Base-by-base conservation (phyloP, 2,329 filamentous ascomycete genomes). In the Rhytidhysteron rufulum region DNA sequence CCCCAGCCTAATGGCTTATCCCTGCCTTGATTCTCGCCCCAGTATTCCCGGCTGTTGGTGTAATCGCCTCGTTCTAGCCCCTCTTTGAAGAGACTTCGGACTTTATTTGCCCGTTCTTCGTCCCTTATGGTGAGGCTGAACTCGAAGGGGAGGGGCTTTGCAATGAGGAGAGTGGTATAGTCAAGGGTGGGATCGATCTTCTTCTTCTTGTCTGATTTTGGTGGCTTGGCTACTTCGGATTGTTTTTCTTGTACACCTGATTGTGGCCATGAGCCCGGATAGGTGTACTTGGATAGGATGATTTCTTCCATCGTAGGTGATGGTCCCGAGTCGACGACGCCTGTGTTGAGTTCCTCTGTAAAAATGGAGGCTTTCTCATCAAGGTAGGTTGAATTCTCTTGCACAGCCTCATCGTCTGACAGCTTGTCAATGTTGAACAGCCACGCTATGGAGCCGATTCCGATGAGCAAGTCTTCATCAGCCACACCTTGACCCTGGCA, bases 371-470 rank as follows among this genome's bases (percentile, higher is more conserved):
- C 58, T 34, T 64, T 61, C 27, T 60, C 50, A 34, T 64, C 63
- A 37, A 56, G 45, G 18, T 51, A 50, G 8, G 58, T 43, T 2
- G 43, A 25, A 32, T 21, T 35, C n/a, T 47, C 34, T 16, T n/a
- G 21, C 3, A 16, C 10, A 5, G 9, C 22, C 13, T 37, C 31
- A 2, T 36, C 49, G 11, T 57, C 39, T 34, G 49, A 24, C 9
- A 25, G 40, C 16, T 49, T 51, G 7, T 48, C 51, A 37, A 72
- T 67, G 34, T 68, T 60, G 54, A 72, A 72, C 22, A 71, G 46
- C 69, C 70, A 73, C 0, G 68, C 70, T 18, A 71, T 63, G 22
- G 62, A 65, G 11, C 68, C 70, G 18, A 72, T 63, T 4, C 67
- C 63, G 16, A 68, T 65, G 5, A 68, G 47, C 11, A 71, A 46